phyloP scores from a whole-genome alignment of 768 basidiomycete species.

The Lepiota venenata region DNA sequence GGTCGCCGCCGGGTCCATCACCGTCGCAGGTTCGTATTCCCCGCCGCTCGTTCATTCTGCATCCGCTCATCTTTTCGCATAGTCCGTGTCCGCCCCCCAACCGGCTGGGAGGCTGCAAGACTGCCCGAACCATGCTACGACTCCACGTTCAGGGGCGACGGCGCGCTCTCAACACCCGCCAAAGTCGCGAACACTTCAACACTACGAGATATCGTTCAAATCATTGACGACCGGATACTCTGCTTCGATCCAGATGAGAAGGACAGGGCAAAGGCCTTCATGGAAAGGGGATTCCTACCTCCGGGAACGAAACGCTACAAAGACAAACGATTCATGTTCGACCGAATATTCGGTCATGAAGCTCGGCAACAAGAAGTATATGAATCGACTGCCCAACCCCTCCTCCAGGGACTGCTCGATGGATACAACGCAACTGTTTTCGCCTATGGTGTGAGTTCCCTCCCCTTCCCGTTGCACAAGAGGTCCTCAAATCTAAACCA shows the following conservation, averaged over 20 bases:
- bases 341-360: constrained; percentile 83
- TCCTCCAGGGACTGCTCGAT: constrained; percentile 82
- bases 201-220: constrained; percentile 77
- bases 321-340: constrained; percentile 96
- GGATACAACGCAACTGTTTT: constrained; percentile 98
- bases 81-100: constrained; percentile 93
- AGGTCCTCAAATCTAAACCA: neutral
- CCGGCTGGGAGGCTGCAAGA: constrained; percentile 78
- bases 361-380: constrained; percentile 87
- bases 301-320: constrained; percentile 93
- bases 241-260: constrained; percentile 96
- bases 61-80: constrained; percentile 14
- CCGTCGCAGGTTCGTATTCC: constrained; percentile 65
- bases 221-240: constrained; percentile 91
- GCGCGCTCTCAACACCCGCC: constrained; percentile 70
- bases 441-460: constrained; percentile 84
- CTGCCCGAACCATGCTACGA: constrained; percentile 77
- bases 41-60: constrained; percentile 15
- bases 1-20: constrained; percentile 86
- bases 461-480: constrained; percentile 9
- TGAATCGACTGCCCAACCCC: constrained; percentile 77
- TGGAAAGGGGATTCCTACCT: constrained; percentile 81
- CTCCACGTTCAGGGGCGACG: constrained; percentile 75
- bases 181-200: constrained; percentile 52
- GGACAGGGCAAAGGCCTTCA: constrained; percentile 74